phyloP scores from a whole-genome alignment of 768 basidiomycete species.

The Rickenella mellea region DNA sequence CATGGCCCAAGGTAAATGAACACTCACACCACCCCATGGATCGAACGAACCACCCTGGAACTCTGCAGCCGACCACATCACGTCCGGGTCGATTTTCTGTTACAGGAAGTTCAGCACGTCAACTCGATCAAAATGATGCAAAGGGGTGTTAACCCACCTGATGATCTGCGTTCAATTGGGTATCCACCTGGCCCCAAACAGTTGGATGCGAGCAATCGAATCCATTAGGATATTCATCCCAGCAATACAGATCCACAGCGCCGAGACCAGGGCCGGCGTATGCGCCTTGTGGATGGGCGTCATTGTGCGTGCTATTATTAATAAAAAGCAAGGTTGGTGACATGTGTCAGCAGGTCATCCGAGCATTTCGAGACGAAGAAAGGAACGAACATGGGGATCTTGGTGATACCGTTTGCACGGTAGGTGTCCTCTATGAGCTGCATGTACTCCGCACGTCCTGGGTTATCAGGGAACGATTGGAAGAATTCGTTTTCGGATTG shows the following conservation, averaged over 20 bases:
- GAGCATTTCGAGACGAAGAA: too few relatives aligned
- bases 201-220: slow-evolving; percentile 14
- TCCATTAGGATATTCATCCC: slow-evolving; percentile 15
- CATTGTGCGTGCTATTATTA: slow-evolving; percentile 17
- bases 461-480: slow-evolving; percentile 5
- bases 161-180: slow-evolving; percentile 6
- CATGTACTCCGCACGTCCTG: slow-evolving; percentile 14
- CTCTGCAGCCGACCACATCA: slow-evolving; percentile 19
- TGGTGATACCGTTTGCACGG: slow-evolving; percentile 12
- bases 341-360: too few relatives aligned
- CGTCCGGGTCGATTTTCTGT: slow-evolving; percentile 11
- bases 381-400: slow-evolving; percentile 14
- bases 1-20: too few relatives aligned
- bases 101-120: neutral
- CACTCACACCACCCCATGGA: slow-evolving; percentile 69
- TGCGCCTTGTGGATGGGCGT: slow-evolving; percentile 6
- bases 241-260: slow-evolving; percentile 14
- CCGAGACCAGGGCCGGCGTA: slow-evolving; percentile 12
- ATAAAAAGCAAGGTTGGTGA: too few relatives aligned
- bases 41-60: slow-evolving; percentile 75
- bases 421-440: slow-evolving; percentile 11
- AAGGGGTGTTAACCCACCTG: slow-evolving; percentile 9
- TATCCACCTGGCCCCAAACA: slow-evolving; percentile 8
- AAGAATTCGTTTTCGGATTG: slow-evolving; percentile 16
- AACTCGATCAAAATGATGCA: slow-evolving; percentile 21